These are phyloP conservation scores for Picea sitchensis DNA, from an alignment of 75 land plant genomes.

Conservation along the genomic window DNA sequence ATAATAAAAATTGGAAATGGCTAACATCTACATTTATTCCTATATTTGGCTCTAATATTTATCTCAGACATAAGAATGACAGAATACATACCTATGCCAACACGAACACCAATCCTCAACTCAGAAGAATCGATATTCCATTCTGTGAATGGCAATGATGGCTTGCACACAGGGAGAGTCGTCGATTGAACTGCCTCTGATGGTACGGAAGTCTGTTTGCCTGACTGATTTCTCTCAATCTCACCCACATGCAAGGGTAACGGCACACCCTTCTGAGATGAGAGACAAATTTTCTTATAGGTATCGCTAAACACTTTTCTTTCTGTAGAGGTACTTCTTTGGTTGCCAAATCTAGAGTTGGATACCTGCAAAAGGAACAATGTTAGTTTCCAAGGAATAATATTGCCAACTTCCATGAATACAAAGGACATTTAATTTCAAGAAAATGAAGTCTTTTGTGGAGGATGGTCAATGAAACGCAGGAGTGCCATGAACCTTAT, in stretches of 20 bases:
- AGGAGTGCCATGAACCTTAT: no score
- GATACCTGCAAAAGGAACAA: constrained; percentile 21
- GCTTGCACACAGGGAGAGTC: constrained; percentile 19
- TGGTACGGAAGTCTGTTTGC: neutral
- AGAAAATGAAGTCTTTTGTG: neutral
- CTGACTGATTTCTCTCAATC: neutral
- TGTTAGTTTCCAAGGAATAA: neutral
- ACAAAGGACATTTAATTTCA: neutral
- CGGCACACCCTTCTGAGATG: constrained; percentile 46
- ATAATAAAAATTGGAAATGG: no score
- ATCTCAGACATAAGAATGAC: no score
- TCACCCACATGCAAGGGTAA: constrained; percentile 18
- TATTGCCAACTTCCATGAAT: neutral
- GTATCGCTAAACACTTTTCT: constrained; percentile 8
- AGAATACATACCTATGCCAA: constrained; percentile 76
- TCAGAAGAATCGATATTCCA: constrained; percentile 94
- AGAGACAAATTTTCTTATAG: constrained; percentile 15
- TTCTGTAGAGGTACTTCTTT: constrained; percentile 3
- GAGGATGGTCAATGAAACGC: neutral
- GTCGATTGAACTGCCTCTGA: neutral
- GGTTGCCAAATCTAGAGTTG: constrained; percentile 12
- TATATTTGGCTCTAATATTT: no score
- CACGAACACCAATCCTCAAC: constrained; percentile 80
- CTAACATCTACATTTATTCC: no score
- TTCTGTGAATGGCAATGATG: constrained; percentile 75